Evolutionary conservation across 495 filamentous ascomycete species (phyloP), one percentile per base, ranked within the genome.

Genomic region (Aspergillus leporis): DNA sequence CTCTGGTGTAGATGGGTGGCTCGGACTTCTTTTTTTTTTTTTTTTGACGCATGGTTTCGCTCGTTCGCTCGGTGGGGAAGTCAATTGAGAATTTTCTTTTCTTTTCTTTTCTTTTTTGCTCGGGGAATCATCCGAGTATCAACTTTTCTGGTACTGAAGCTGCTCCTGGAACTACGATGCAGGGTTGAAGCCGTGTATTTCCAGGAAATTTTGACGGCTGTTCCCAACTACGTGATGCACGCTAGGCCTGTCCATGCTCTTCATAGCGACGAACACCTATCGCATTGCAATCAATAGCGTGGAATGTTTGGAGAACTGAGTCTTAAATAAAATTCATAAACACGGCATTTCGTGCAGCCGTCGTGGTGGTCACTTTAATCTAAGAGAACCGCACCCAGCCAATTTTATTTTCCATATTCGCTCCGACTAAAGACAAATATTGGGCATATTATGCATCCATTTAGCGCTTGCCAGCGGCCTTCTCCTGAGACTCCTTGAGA

Each of bases 401-500:
- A 60, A 58, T 68, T 68, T 63, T 60, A 59, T 75, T 76, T 74
- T 67, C 65, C 70, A 68, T 76, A 66, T 70, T 74, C 70, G 70
- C 71, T 74, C 70, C 73, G 67, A 60, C 61, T 62, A 68, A 69
- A 68, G 66, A 75, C 69, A 70, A 74, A 69, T 64, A 78, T 71
- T 73, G 71, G 73, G 68, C 70, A 66, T 69, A 67, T 67, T 63
- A 68, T 64, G 65, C 64, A 68, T 69, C 56, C 70, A 74, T 66
- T 80, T 76, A 70, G 81, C 75, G 76, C 78, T 81, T 81, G 63
- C 69, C 71, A 54, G 70, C 59, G 63, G 74, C 71, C 90, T 95
- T 96, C 75, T 83, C 78, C 82, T 93, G 90, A 64, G 81, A 89
- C 82, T 97, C 92, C 87, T 95, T 93, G 77, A 96, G 86, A 69